These are phyloP conservation scores for Begonia fuchsioides DNA, from an alignment of 306 rosid species.

Conservation along the genomic window DNA sequence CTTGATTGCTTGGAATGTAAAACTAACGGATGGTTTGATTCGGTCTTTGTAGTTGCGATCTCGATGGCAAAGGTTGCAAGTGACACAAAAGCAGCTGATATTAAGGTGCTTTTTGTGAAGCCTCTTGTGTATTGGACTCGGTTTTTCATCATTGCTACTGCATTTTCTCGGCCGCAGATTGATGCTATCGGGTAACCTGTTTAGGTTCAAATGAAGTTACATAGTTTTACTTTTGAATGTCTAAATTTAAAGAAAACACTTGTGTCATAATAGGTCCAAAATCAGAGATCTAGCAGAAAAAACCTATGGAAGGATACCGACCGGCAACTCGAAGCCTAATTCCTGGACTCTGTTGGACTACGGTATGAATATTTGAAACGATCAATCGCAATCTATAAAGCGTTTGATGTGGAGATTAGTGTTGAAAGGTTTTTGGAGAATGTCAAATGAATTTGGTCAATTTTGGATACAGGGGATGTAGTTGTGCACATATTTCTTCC, in stretches of 20 bases:
- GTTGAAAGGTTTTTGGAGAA: too few relatives aligned
- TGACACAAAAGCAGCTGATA: constrained; percentile 89
- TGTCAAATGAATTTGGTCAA: not conserved
- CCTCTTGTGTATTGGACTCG: constrained; percentile 97
- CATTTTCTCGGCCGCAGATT: constrained; percentile 90
- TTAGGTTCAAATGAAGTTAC: constrained; percentile 6
- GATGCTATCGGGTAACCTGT: constrained; percentile 62
- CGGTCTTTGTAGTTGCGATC: constrained; percentile 60
- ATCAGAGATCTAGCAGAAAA: constrained; percentile 81
- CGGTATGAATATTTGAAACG: constrained; percentile 24
- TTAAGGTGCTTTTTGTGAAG: constrained; percentile 84
- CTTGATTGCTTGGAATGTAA: constrained; percentile 6
- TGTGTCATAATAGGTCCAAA: constrained; percentile 41
- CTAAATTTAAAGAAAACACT: constrained; percentile 7
- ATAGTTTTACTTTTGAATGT: constrained; percentile 4
- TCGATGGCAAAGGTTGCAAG: constrained; percentile 77
- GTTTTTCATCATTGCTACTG: constrained; percentile 76
- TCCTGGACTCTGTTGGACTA: constrained; percentile 91
- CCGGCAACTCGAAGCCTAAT: constrained; percentile 77
- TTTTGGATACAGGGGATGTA: constrained; percentile 68
- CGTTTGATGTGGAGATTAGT: not conserved
- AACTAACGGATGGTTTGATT: constrained; percentile 5
- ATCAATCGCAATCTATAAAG: not conserved
- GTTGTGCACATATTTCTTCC: constrained; percentile 92
- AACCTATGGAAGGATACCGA: constrained; percentile 64